These are phyloP conservation scores for Boletus sp. DNA, from an alignment of 768 basidiomycete species.

Conservation along the genomic window DNA sequence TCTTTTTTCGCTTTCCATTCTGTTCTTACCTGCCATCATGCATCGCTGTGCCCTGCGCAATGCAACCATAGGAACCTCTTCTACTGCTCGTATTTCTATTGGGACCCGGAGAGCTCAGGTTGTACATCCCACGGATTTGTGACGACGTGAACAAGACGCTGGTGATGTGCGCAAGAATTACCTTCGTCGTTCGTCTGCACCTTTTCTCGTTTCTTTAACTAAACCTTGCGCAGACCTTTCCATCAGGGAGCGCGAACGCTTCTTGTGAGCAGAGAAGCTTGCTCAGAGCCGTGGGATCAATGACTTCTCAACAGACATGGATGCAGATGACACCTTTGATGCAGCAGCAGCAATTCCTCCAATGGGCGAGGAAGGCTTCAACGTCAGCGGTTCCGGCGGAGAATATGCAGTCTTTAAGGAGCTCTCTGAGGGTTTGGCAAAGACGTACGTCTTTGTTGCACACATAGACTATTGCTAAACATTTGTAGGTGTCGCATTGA, in stretches of 20 bases:
- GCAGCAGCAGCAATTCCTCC: neutral
- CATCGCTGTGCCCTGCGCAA: neutral
- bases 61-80: neutral
- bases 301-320: neutral
- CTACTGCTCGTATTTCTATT: neutral
- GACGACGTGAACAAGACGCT: neutral
- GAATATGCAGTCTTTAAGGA: neutral
- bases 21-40: neutral
- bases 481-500: neutral
- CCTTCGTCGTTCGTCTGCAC: neutral
- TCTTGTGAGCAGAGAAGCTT: neutral
- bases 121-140: neutral
- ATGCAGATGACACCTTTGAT: neutral
- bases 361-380: neutral
- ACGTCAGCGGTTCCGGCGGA: neutral
- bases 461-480: neutral
- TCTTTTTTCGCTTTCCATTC: neutral
- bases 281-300: neutral
- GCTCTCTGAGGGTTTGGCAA: neutral
- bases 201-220: neutral
- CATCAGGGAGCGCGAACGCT: neutral
- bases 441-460: neutral
- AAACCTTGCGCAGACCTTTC: neutral
- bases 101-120: neutral
- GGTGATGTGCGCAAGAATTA: neutral